These are phyloP conservation scores for Botrytis sinoallii DNA, from an alignment of 2,329 filamentous ascomycete genomes.

Conservation along the genomic window DNA sequence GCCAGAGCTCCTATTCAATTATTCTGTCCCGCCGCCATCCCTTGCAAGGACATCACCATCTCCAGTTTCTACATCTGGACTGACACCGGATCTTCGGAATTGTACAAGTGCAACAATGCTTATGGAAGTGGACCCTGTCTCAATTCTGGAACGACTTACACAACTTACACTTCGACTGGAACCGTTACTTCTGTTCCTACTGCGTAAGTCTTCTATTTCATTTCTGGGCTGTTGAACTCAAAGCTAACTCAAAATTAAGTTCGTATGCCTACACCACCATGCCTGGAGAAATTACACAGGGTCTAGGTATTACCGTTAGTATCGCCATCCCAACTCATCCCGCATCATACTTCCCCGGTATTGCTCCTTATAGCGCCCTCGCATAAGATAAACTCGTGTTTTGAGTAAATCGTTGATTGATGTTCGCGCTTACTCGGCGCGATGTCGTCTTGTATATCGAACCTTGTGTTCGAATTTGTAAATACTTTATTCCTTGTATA, in stretches of 20 bases:
- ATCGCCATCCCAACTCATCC: conserved; percentile 30
- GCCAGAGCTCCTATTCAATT: conserved; percentile 52
- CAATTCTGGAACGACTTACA: conserved; percentile 24
- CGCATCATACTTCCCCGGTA: conserved; percentile 23
- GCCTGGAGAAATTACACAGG: conserved; percentile 25
- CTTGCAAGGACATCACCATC: conserved; percentile 52
- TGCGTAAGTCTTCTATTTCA: conserved; percentile 13
- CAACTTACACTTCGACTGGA: conserved; percentile 20
- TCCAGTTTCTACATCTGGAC: conserved; percentile 53
- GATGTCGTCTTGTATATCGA: neutral
- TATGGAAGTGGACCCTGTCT: conserved; percentile 50
- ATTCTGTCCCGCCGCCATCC: conserved; percentile 48
- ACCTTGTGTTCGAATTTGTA: neutral
- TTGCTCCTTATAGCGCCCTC: conserved; percentile 24
- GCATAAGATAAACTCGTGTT: neutral
- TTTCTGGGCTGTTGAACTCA: neutral
- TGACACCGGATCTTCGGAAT: conserved; percentile 42
- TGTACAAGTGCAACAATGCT: conserved; percentile 48
- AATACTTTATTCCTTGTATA: neutral
- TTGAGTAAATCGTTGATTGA: neutral
- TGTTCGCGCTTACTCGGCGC: neutral
- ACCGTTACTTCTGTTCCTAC: conserved; percentile 21
- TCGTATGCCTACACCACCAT: conserved; percentile 29
- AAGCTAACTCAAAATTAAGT: conserved; percentile 3
- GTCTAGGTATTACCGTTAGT: conserved; percentile 25